Evolutionary conservation across 495 filamentous ascomycete genomes (phyloP), one percentile per base, ranked within the genome.

Genomic region (Cercophora scortea): DNA sequence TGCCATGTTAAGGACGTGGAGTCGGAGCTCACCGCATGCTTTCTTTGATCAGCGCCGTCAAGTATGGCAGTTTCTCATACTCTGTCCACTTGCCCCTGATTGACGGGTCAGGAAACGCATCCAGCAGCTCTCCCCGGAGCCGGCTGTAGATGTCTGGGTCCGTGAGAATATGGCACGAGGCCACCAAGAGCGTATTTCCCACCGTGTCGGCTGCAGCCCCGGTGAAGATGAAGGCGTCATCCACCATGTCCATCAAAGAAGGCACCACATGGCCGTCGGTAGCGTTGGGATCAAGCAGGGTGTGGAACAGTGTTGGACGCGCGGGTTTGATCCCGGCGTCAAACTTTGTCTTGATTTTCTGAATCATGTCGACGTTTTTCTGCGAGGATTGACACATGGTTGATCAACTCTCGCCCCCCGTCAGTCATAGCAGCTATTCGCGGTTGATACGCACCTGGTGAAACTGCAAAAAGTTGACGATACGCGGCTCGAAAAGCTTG

Each of bases 201-300:
- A 70, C 71, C 1, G 70, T 76, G 54, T 74, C 72, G 9, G 70
- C 51, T 1, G 66, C 67, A 3, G 70, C 72, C 3, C 39, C 36
- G 15, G 34, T 42, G 18, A 56, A 41, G 38, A 33, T 47, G 39
- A 56, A 36, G 6, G 54, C 48, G n/a, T 56, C 54, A 32, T 43
- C 49, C 0, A 33, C 33, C 6, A 51, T 18, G 1, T 44, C 42
- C 16, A 38, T 44, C 35, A 48, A 25, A 0, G 39, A 42, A 8
- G 49, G 49, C 8, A 35, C 18, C 36, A 51, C 48, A 13, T 42
- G 41, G n/a, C 11, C 41, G 1, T 42, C 41, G 41, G 16, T 8
- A 33, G 43, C 6, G 3, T 38, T 13, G 12, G 53, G 47, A 18
- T 51, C 42, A 4, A 55, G 42, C 8, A 55, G 42, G 25, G 44